These are phyloP conservation scores for Dendrobium huoshanense DNA, from an alignment of 106 monocot species.

Conservation along the genomic window DNA sequence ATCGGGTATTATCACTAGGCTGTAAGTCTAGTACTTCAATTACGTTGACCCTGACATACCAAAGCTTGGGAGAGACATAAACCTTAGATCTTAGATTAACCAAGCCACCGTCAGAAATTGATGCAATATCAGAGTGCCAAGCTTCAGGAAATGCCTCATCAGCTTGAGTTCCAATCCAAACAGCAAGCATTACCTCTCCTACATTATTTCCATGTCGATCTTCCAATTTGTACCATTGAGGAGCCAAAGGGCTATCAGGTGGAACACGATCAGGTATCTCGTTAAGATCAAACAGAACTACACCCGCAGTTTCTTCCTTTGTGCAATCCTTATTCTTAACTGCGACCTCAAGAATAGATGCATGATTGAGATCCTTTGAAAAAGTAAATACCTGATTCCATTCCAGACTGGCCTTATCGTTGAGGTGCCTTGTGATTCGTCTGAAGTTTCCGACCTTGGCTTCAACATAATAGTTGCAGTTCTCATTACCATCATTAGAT, in stretches of 20 bases:
- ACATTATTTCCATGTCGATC: background rate
- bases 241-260: conserved; percentile 22
- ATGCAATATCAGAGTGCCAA: conserved; percentile 2
- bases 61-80: conserved; percentile 16
- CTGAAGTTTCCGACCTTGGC: conserved; percentile 3
- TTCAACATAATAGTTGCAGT: conserved; percentile 3
- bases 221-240: conserved; percentile 15
- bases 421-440: conserved; percentile 1
- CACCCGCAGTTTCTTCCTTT: conserved; percentile 14
- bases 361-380: conserved; percentile 5
- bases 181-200: conserved; percentile 10
- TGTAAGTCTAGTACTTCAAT: conserved; percentile 5
- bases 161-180: conserved; percentile 11
- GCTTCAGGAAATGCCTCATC: conserved; percentile 12
- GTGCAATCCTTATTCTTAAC: conserved; percentile 15
- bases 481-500: background rate
- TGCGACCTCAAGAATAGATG: conserved; percentile 11
- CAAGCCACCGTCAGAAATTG: background rate
- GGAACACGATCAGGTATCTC: conserved; percentile 23
- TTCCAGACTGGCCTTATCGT: background rate
- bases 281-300: conserved; percentile 15
- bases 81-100: conserved; percentile 8
- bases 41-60: conserved; percentile 7
- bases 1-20: conserved; percentile 4
- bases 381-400: conserved; percentile 16